phyloP scores from a whole-genome alignment of 306 rosid species.

The Cicer chorassanicum region DNA sequence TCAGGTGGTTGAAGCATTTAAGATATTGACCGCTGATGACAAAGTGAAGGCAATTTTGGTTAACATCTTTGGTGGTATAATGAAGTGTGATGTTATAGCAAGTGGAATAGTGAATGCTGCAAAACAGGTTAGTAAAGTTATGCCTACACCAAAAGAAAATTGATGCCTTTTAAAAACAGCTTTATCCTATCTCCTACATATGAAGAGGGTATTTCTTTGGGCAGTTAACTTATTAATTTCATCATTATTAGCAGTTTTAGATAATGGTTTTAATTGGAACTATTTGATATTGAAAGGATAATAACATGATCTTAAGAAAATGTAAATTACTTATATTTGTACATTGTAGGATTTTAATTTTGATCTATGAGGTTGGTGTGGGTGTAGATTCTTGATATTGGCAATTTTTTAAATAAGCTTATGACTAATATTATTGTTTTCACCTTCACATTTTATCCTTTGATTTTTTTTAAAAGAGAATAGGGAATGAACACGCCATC shows the following conservation, averaged over 20 bases:
- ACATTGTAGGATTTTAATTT: slow-evolving; percentile 32
- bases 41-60: slow-evolving; percentile 98
- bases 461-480: not conserved
- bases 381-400: slow-evolving; percentile 24
- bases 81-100: slow-evolving; percentile 98
- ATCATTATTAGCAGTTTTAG: slow-evolving; percentile 11
- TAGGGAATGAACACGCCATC: not conserved
- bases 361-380: slow-evolving; percentile 31
- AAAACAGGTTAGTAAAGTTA: slow-evolving; percentile 63
- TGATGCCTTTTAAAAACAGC: slow-evolving; percentile 2
- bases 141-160: not conserved
- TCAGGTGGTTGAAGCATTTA: slow-evolving; percentile 97
- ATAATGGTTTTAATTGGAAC: slow-evolving; percentile 7
- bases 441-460: not conserved
- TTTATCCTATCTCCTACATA: slow-evolving; percentile 26
- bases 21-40: slow-evolving; percentile 93
- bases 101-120: slow-evolving; percentile 99
- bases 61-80: slow-evolving; percentile 96
- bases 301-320: slow-evolving; percentile 12
- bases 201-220: not conserved
- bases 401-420: not conserved
- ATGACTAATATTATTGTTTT: slow-evolving; percentile 4
- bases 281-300: slow-evolving; percentile 10
- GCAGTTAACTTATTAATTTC: slow-evolving; percentile 18
- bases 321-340: slow-evolving; percentile 20